Conservation (phyloP, 2,329 filamentous ascomycete genomes). For the Neospermospora avenae region DNA sequence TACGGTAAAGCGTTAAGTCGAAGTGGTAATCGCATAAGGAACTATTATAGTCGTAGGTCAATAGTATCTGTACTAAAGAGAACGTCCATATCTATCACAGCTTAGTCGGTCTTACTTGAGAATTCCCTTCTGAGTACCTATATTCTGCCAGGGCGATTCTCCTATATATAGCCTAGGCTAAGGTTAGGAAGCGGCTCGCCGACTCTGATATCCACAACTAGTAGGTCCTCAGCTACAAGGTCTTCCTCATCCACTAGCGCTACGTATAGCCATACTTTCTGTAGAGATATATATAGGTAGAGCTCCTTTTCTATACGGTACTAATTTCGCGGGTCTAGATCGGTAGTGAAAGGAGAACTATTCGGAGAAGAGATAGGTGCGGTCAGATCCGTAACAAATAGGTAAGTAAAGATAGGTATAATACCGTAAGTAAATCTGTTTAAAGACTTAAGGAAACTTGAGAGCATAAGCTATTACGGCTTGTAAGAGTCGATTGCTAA, state of each 20-base stretch:
- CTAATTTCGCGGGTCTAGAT: slow-evolving; percentile 43
- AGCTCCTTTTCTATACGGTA: slow-evolving; percentile 66
- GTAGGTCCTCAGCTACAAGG: slow-evolving; percentile 50
- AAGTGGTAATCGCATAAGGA: slow-evolving; percentile 37
- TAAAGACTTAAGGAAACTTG: too few relatives aligned
- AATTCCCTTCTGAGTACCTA: slow-evolving; percentile 52
- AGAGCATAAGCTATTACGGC: too few relatives aligned
- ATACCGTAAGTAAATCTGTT: too few relatives aligned
- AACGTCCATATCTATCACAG: slow-evolving; percentile 64
- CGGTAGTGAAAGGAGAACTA: slow-evolving; percentile 26
- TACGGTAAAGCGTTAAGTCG: slow-evolving; percentile 35
- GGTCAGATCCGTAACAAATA: slow-evolving; percentile 38
- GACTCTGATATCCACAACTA: slow-evolving; percentile 61
- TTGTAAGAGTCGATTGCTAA: too few relatives aligned
- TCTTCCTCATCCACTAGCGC: slow-evolving; percentile 65
- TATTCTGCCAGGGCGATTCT: slow-evolving; percentile 58
- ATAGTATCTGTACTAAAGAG: slow-evolving; percentile 71
- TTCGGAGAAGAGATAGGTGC: slow-evolving; percentile 29
- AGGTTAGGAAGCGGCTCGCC: slow-evolving; percentile 55
- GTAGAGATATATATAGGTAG: slow-evolving; percentile 59
- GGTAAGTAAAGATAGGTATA: too few relatives aligned
- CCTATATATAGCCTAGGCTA: slow-evolving; percentile 54
- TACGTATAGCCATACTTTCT: slow-evolving; percentile 64
- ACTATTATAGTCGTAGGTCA: slow-evolving; percentile 81
- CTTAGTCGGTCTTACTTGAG: slow-evolving; percentile 44